These are phyloP conservation scores for Sporisorium iseilematis-ciliati DNA, from an alignment of 1,284 basidiomycete genomes.

Conservation along the genomic window DNA sequence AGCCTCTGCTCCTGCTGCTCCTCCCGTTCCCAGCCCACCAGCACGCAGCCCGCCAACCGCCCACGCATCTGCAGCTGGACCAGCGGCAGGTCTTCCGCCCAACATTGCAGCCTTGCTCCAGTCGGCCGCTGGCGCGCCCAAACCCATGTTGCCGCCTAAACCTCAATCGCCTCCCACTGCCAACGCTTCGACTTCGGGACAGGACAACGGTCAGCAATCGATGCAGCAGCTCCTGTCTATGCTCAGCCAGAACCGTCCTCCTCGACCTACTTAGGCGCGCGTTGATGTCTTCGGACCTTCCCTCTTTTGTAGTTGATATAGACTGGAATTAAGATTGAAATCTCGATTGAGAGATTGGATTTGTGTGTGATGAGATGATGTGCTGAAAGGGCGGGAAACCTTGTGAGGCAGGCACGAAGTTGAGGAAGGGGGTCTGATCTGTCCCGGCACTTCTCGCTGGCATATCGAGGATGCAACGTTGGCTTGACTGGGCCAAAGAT, in stretches of 20 bases:
- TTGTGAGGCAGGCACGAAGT: too few species aligned
- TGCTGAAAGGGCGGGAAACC: too few species aligned
- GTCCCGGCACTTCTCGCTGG: too few species aligned
- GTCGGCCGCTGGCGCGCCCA: conserved; percentile 45
- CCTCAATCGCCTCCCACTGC: conserved; percentile 36
- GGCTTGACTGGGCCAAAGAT: too few species aligned
- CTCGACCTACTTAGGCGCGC: conserved; percentile 28
- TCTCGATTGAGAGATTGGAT: too few species aligned
- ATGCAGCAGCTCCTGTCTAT: conserved; percentile 49
- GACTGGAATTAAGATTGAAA: not conserved
- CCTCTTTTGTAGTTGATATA: too few species aligned
- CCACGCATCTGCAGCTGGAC: conserved; percentile 8
- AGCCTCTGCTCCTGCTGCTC: conserved; percentile 23
- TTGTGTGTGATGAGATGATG: too few species aligned
- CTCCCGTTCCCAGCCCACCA: conserved; percentile 21
- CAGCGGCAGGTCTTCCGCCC: conserved; percentile 39
- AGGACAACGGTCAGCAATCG: conserved; percentile 44
- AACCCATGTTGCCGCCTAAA: conserved; percentile 41
- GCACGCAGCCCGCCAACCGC: conserved; percentile 30
- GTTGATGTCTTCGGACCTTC: not conserved
- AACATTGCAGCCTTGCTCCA: conserved; percentile 54
- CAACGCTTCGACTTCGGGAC: conserved; percentile 13
- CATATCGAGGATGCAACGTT: too few species aligned
- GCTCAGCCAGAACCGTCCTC: conserved; percentile 47
- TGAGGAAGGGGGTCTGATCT: too few species aligned